Conservation (phyloP, 1,284 basidiomycete species). For the Pascua guehoae region DNA sequence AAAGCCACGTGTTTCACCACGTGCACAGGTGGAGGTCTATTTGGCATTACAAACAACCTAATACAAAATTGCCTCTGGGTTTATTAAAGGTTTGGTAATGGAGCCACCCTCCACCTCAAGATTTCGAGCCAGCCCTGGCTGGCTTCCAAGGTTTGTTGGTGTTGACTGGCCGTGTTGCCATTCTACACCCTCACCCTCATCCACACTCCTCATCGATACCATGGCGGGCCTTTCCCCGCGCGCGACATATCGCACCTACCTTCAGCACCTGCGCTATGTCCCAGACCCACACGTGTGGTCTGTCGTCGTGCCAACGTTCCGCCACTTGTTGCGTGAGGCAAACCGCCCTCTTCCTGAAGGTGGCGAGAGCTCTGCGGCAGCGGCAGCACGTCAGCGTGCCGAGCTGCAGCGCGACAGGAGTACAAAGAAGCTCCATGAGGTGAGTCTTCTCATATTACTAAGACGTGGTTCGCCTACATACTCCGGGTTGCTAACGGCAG, state of each 20-base stretch:
- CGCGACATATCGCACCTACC: constrained; percentile 30
- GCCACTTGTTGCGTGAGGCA: not conserved
- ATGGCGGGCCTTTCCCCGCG: not conserved
- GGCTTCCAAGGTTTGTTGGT: too few relatives aligned
- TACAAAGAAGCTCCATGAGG: not conserved
- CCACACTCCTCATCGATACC: not conserved
- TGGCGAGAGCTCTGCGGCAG: not conserved
- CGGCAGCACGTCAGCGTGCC: not conserved
- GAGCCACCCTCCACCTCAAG: too few relatives aligned
- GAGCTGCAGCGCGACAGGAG: not conserved
- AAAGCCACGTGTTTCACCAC: too few relatives aligned
- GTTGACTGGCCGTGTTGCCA: too few relatives aligned
- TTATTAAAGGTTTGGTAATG: too few relatives aligned
- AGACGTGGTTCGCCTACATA: not conserved
- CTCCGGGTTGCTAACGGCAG: constrained; percentile 12
- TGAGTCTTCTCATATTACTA: not conserved
- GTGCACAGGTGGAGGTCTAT: too few relatives aligned
- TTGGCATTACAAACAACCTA: too few relatives aligned
- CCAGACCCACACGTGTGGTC: constrained; percentile 44
- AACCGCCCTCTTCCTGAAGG: not conserved
- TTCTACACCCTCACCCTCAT: too few relatives aligned
- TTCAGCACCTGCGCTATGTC: constrained; percentile 31
- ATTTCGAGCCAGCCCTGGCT: too few relatives aligned
- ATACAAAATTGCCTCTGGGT: too few relatives aligned
- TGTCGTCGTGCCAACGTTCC: constrained; percentile 23